Conservation (phyloP, 73 alveolate genomes). For the Diophrys appendiculata region DNA sequence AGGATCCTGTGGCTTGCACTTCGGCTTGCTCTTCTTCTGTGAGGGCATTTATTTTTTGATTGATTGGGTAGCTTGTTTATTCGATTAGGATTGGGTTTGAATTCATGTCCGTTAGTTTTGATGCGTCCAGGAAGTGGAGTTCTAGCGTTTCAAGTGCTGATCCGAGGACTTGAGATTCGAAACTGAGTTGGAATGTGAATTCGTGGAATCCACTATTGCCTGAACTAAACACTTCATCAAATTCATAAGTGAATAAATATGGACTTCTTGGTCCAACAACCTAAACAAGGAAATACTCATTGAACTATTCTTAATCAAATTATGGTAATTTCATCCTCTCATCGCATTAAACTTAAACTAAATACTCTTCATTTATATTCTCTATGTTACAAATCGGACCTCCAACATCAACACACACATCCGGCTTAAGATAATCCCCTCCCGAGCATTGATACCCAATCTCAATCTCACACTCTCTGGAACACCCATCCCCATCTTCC, state of each 20-base stretch:
- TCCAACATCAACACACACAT: background rate
- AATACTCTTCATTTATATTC: background rate
- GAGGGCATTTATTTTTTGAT: background rate
- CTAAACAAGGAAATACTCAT: background rate
- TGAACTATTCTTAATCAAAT: background rate
- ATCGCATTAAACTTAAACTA: background rate
- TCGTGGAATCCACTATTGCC: background rate
- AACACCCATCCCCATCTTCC: constrained; percentile 15
- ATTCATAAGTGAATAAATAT: background rate
- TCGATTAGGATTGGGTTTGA: background rate
- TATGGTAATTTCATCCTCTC: background rate
- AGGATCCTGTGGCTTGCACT: background rate
- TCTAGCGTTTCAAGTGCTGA: background rate
- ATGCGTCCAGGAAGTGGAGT: background rate
- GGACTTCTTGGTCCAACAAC: background rate
- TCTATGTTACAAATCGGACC: background rate
- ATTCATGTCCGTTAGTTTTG: background rate
- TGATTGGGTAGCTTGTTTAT: background rate
- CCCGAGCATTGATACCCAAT: constrained; percentile 6
- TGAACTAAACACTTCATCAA: background rate
- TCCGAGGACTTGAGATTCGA: background rate
- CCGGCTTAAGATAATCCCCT: background rate
- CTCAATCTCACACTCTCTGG: constrained; percentile 2
- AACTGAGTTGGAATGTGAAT: background rate
- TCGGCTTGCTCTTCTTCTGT: background rate